A percentile compares a stretch with the other conserved stretches of the same genome.
These are phyloP conservation scores for Excoecaria agallocha DNA, from an alignment of 345 rosid genomes.

Conservation along the genomic window DNA sequence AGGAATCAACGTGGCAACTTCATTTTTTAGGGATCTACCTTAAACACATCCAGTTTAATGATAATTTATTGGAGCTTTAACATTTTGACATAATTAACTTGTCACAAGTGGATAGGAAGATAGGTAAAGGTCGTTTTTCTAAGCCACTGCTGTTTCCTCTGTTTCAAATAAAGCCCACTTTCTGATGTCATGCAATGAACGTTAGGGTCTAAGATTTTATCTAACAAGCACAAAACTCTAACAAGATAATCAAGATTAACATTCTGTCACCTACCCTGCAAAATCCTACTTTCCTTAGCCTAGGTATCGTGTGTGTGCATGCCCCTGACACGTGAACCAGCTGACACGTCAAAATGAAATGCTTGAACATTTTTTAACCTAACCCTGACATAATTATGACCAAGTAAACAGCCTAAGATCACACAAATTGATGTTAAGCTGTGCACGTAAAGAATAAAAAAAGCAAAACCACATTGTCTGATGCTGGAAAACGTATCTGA, in stretches of 20 bases:
- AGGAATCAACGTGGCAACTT: constrained; percentile 12
- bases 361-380: constrained; percentile 13
- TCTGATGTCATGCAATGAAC: background rate
- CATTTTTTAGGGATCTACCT: constrained; percentile 13
- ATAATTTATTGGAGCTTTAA: constrained; percentile 6
- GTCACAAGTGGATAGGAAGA: constrained; percentile 28
- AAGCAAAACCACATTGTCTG: background rate
- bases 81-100: constrained; percentile 15
- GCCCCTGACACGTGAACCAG: background rate
- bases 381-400: background rate
- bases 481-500: background rate
- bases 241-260: background rate
- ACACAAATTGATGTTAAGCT: background rate
- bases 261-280: constrained; percentile 5
- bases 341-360: background rate
- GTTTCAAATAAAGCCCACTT: background rate
- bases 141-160: constrained; percentile 18
- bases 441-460: background rate
- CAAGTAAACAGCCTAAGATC: background rate
- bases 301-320: background rate
- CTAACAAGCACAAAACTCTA: background rate
- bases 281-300: background rate
- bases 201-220: background rate
- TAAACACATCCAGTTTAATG: constrained; percentile 7
- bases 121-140: constrained; percentile 41